phyloP scores from a whole-genome alignment of 1,284 basidiomycete genomes.

The Phellopilus nigrolimitatus region DNA sequence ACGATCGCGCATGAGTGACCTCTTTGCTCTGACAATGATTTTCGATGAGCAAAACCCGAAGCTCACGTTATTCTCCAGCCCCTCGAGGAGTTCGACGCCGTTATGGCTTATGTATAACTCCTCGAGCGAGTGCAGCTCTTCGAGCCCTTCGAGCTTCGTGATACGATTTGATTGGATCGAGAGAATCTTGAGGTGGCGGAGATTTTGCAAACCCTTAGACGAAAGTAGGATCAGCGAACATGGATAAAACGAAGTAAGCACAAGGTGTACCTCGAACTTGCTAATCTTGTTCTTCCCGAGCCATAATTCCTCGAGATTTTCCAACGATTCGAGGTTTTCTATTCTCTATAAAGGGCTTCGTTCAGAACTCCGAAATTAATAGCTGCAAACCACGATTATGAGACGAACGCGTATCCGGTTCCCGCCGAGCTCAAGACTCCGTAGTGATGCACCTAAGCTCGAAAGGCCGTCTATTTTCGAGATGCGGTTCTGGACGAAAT shows the following conservation, averaged over 20 bases:
- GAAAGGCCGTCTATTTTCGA: constrained; percentile 67
- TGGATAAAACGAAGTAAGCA: constrained; percentile 19
- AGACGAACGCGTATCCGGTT: constrained; percentile 78
- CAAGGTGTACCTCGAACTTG: constrained; percentile 65
- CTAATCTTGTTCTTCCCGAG: constrained; percentile 97
- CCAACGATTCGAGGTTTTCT: constrained; percentile 80
- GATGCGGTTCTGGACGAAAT: constrained; percentile 97
- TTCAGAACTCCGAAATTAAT: constrained; percentile 14
- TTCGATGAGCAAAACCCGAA: not conserved
- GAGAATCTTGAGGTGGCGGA: constrained; percentile 75
- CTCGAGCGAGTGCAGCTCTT: constrained; percentile 69
- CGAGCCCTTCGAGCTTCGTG: constrained; percentile 80
- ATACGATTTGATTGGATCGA: constrained; percentile 94
- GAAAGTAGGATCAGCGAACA: constrained; percentile 20
- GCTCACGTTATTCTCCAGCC: constrained; percentile 78
- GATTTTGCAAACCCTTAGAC: constrained; percentile 55
- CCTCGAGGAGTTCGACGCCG: constrained; percentile 82
- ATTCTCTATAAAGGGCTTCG: constrained; percentile 55
- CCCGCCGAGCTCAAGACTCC: constrained; percentile 89
- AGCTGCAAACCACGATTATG: not conserved
- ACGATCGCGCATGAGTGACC: too few species aligned
- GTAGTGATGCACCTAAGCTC: constrained; percentile 57
- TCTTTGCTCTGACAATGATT: too few species aligned
- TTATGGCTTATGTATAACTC: constrained; percentile 96
- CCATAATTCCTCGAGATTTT: constrained; percentile 90